Conservation (phyloP, 257 asterid species). For the Penstemon eatonii region DNA sequence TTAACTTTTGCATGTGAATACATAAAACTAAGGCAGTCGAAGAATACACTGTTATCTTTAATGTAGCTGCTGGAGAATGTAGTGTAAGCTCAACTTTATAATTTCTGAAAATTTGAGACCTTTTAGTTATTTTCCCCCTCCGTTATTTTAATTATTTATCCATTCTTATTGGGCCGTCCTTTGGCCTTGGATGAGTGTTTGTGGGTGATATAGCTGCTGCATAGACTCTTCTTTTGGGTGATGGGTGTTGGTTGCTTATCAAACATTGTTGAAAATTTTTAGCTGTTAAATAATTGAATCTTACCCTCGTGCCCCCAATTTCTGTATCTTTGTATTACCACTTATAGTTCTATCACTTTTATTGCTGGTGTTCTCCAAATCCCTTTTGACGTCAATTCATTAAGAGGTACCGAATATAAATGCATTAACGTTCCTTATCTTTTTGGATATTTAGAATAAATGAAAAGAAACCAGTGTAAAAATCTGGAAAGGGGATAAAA, state of each 20-base stretch:
- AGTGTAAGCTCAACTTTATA: no score
- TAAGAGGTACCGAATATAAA: neutral
- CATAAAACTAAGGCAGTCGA: no score
- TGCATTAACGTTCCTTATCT: neutral
- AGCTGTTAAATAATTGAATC: neutral
- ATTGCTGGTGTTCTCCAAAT: neutral
- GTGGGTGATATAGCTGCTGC: no score
- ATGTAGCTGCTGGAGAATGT: no score
- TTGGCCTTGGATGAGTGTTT: no score
- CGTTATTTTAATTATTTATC: no score
- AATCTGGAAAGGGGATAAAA: neutral
- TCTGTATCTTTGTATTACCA: neutral
- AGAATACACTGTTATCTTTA: no score
- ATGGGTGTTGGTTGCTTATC: neutral
- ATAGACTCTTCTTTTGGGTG: no score
- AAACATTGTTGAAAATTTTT: neutral
- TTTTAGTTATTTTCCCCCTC: no score
- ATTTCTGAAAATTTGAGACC: no score
- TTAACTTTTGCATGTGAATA: neutral
- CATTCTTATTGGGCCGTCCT: no score
- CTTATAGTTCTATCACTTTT: neutral
- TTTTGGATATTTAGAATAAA: conserved; percentile 3
- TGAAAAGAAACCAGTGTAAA: neutral
- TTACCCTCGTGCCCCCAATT: neutral
- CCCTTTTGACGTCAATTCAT: neutral